Base-by-base conservation (phyloP, 306 rosid species). In the Herpetospermum pedunculosum region DNA sequence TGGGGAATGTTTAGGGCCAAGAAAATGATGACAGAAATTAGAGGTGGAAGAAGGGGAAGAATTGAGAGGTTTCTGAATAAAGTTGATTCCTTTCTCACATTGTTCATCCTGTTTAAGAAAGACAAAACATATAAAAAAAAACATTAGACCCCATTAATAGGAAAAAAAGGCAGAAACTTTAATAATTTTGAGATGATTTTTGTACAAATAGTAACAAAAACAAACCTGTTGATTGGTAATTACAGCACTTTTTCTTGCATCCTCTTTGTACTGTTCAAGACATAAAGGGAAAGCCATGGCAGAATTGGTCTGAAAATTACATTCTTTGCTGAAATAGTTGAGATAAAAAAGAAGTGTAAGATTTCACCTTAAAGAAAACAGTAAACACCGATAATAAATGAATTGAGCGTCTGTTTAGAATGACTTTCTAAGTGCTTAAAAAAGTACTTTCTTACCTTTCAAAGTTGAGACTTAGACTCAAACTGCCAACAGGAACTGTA, bases 201-300 rank as follows among this genome's bases (percentile, higher is more conserved):
- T n/a, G 15, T n/a, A n/a, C n/a, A n/a, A n/a, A n/a, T n/a, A n/a
- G n/a, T n/a, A n/a, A n/a, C n/a, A n/a, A n/a, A n/a, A n/a, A n/a
- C n/a, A n/a, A 25, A 70, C 74, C 74, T 70, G 74, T 28, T 46
- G 43, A 19, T 4, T 9, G 64, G 48, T 13, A 34, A 35, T 74
- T 2, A 16, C 57, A 21, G 65, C 58, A 58, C 79, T 71, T 62
- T 59, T 82, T 72, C 21, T 77, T 72, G 26, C 82, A 64, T 88
- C 90, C 72, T 89, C 83, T 76, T 83, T 89, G 44, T 78, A 84
- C 74, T 78, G 84, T 86, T 82, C 87, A 70, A 89, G 96, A 96
- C 97, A 92, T 29, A 81, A 38, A 59, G 93, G 96, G 55, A 89
- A 85, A 78, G 44, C 82, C 43, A 89, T 48, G 78, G 38, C 76